Base-by-base conservation (phyloP, 192 early-diverging fungal species). In the Phycomyces blakesleeanus region DNA sequence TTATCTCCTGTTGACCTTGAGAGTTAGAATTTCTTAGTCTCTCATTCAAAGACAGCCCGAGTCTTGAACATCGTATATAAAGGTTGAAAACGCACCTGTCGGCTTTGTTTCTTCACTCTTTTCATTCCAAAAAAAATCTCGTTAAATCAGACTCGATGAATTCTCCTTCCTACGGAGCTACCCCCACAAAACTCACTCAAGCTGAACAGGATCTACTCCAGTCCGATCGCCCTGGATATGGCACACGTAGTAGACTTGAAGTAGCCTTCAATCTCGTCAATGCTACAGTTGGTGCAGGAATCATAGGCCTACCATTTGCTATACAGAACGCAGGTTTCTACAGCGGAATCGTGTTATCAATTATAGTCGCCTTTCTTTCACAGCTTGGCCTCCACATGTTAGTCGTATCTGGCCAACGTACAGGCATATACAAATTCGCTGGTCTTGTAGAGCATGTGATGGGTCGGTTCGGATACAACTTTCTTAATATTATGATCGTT, bases 261-360 rank as follows among this genome's bases (percentile, higher is more conserved):
- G 73, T 75, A 22, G 68, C 85, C 16, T 80, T 85, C 73, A 86
- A 84, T 71, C 74, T 89, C 47, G 82, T 89, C 51, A 89, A 89
- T 66, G 85, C 86, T 1, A 83, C 83, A 15, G 81, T 87, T 37
- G 87, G 87, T 24, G 85, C 87, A 4, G 87, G 87, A 15, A 84
- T 89, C 29, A 76, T 89, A 21, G 87, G 83, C 6, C 68, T 89
- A 29, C 81, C 87, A 10, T 89, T 84, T 68, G 83, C 87, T 10
- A 78, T 89, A 51, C 71, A 73, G 29, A 78, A 83, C 42, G 80
- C 72, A 11, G 87, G 87, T 15, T 86, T 89, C 50, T 79, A 76
- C 39, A 66, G 80, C 27, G 86, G 83, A 34, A 69, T 83, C 18
- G 20, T 75, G 9, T 53, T 77, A 2, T 73, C 87, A 18, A 49